Evolutionary conservation across 2,329 filamentous ascomycete genomes (phyloP), one percentile per base, ranked within the genome.

Genomic region (Diaporthe humulicola): DNA sequence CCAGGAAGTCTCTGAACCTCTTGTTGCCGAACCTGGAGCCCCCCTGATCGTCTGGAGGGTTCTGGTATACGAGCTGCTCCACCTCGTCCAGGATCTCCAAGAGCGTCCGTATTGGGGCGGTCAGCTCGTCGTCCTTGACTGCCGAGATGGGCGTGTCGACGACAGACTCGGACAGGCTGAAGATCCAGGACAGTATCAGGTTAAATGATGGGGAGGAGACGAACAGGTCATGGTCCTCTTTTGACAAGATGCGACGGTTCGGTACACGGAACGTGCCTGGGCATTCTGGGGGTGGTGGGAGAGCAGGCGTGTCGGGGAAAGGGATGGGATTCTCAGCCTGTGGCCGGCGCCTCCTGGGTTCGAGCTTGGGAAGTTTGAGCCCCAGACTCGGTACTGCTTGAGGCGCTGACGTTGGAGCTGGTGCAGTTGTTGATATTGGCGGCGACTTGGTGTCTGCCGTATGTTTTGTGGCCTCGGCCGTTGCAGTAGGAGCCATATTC

Each of bases 11-110:
- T 67, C 95, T 91, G 85, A 99, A 99, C 2, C 94, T 91, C 78
- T 95, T 96, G 85, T 99, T 99, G 61, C 97, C 97, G 83, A 99
- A 99, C 36, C 97, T 90, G 12, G 95, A 98, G 60, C 95, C 95
- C 40, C 92, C 93, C 61, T 96, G 94, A 77, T 98, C 95, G 78
- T 96, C 89, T 0, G 97, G 93, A 0, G 97, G 97, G 70, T 93
- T 92, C 70, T 89, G 85, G 19, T 88, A 85, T 7, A 98, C 88
- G 1, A 96, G 87, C 7, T 86, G 83, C 71, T 95, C 92, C 12
- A 94, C 90, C 71, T 92, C 89, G 45, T 93, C 89, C 15, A 99
- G 88, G 28, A 98, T 91, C 22, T 83, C 81, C 52, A 97, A 83
- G 42, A 98, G 90, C 19, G 89, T 88, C 74, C 86, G 86, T 71